These are phyloP conservation scores for Apium graveolens DNA, from an alignment of 129 eudicot genomes.

Conservation along the genomic window DNA sequence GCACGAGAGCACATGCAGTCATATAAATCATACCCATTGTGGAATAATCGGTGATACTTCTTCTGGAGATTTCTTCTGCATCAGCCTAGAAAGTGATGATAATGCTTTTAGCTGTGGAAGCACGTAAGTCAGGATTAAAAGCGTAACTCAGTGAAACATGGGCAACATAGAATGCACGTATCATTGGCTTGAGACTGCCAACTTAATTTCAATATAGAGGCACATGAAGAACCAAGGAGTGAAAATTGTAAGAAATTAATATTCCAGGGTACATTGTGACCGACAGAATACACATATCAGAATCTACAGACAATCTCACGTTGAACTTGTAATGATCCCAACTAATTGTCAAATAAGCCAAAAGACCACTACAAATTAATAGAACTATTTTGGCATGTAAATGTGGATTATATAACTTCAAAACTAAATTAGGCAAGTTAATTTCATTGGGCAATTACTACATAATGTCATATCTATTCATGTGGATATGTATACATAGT, in stretches of 20 bases:
- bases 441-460: background rate
- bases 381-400: background rate
- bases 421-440: background rate
- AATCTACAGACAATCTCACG: background rate
- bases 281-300: background rate
- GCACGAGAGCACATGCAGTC: background rate
- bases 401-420: background rate
- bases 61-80: conserved; percentile 66
- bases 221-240: background rate
- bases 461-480: background rate
- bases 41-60: conserved; percentile 61
- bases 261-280: background rate
- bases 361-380: background rate
- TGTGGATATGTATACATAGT: background rate
- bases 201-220: background rate
- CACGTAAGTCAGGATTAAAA: conserved; percentile 10
- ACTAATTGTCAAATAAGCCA: background rate
- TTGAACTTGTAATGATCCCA: background rate
- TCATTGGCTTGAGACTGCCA: background rate
- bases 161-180: conserved; percentile 4
- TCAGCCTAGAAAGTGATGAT: conserved; percentile 53
- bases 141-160: background rate
- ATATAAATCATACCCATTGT: conserved; percentile 69
- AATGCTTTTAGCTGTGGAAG: conserved; percentile 76
- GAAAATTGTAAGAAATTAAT: background rate